Evolutionary conservation across 2,329 filamentous ascomycete genomes (phyloP), one percentile per base, ranked within the genome.

Genomic region (Colletotrichum noveboracense): DNA sequence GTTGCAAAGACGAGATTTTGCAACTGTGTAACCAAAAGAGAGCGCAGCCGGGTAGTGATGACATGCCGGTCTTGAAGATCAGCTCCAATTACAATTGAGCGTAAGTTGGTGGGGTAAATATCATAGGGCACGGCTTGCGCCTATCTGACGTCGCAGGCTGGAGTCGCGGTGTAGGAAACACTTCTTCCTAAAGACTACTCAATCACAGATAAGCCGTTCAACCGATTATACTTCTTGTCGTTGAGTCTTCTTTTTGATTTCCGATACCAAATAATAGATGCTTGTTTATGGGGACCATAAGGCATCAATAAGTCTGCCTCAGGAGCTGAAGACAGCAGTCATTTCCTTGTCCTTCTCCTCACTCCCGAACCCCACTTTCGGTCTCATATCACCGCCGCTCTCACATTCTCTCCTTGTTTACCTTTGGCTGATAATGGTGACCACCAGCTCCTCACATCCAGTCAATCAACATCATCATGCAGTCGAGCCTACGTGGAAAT

Each of bases 301-400:
- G 67, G 67, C 67, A 70, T 62, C 67, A 14, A 70, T n/a, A 61
- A 48, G 26, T 70, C 13, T 70, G 67, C 67, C 67, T 70, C 56
- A 70, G 67, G 67, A 62, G 67, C 36, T 64, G 61, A 64, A 24
- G 61, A 36, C 61, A 8, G 34, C 55, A 18, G 36, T 62, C 56
- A 70, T 52, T 24, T 43, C 52, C 32, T 60, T 43, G 14, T 68
- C 32, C 48, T 62, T 58, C 67, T 62, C 67, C 67, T 62, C 67
- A 70, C 66, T 30, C 26, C 32, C 48, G 24, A 52, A 34, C 67
- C 36, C 67, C 67, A 70, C 67, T 62, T 62, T 34, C 26, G 18
- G 56, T 52, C 36, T 62, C 67, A 62, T 55, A 18, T 32, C 36
- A 66, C 43, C 13, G 16, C 7, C 18, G 14, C n/a, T 70, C 56